phyloP scores from a whole-genome alignment of 192 early-diverging fungal genomes.

The Linnemannia hyalina region DNA sequence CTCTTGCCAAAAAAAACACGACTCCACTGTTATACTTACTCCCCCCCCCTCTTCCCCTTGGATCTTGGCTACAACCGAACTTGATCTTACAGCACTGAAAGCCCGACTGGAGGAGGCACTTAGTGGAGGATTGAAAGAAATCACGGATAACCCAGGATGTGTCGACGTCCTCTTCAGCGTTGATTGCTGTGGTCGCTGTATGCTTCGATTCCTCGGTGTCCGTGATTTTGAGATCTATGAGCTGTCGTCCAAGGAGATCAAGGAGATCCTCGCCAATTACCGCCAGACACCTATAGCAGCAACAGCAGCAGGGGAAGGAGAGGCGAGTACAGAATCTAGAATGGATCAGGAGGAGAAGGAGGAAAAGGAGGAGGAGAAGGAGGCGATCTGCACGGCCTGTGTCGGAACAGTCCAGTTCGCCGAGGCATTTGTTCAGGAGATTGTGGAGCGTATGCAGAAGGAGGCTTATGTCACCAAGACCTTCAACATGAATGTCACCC shows the following conservation, averaged over 20 bases:
- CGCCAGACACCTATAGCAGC: neutral
- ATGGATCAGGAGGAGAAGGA: neutral
- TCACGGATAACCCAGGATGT: neutral
- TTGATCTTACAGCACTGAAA: constrained; percentile 13
- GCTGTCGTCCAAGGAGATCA: constrained; percentile 40
- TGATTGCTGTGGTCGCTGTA: constrained; percentile 53
- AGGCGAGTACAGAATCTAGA: neutral
- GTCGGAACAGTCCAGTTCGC: constrained; percentile 53
- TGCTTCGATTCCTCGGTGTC: constrained; percentile 46
- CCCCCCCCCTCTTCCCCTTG: neutral
- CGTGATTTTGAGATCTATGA: constrained; percentile 49
- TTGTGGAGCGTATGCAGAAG: constrained; percentile 32
- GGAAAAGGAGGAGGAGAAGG: neutral
- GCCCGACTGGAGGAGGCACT: constrained; percentile 17
- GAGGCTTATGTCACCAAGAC: constrained; percentile 49
- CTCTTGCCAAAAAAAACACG: neutral
- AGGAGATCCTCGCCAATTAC: constrained; percentile 7
- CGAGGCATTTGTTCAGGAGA: constrained; percentile 30
- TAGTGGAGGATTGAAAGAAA: constrained; percentile 7
- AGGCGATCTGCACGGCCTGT: constrained; percentile 40
- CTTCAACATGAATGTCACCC: constrained; percentile 57
- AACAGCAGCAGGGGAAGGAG: neutral
- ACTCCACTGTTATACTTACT: neutral
- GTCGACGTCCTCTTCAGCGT: constrained; percentile 41
- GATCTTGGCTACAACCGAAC: neutral